phyloP scores from a whole-genome alignment of 768 basidiomycete species.

The Russula earlei region DNA sequence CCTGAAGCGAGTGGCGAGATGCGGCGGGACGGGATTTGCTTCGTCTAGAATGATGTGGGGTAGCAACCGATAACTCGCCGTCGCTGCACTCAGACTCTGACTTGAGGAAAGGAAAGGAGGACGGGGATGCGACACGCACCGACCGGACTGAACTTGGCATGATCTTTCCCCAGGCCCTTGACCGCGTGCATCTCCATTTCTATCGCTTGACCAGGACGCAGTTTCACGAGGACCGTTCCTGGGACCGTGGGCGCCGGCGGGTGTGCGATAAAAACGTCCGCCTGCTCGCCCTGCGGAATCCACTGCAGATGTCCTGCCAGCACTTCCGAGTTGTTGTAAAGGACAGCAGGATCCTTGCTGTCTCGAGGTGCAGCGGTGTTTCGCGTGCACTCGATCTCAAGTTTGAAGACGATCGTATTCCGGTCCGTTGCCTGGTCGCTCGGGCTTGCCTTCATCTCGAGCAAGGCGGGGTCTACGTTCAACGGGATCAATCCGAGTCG shows the following conservation, averaged over 20 bases:
- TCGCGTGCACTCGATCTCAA: slow-evolving; percentile 63
- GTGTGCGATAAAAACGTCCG: slow-evolving; percentile 39
- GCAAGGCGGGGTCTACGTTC: slow-evolving; percentile 67
- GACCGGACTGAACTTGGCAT: slow-evolving; percentile 95
- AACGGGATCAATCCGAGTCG: slow-evolving; percentile 89
- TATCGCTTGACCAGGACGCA: slow-evolving; percentile 84
- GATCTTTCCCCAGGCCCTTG: slow-evolving; percentile 88
- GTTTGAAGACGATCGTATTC: slow-evolving; percentile 81
- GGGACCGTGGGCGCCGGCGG: slow-evolving; percentile 61
- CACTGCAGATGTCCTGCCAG: slow-evolving; percentile 61
- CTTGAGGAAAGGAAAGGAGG: slow-evolving; percentile 1
- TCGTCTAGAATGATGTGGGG: slow-evolving; percentile 70
- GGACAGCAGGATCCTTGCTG: slow-evolving; percentile 23
- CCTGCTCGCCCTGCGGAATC: slow-evolving; percentile 79
- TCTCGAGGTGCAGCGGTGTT: slow-evolving; percentile 43
- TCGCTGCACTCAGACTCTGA: slow-evolving; percentile 43
- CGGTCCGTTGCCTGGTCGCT: slow-evolving; percentile 70
- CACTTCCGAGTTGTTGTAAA: slow-evolving; percentile 67
- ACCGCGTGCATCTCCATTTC: slow-evolving; percentile 83
- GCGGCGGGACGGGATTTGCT: slow-evolving; percentile 62
- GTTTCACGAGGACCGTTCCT: slow-evolving; percentile 83
- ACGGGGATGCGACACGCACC: slow-evolving; percentile 41
- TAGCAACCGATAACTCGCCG: slow-evolving; percentile 89
- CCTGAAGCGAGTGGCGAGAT: slow-evolving; percentile 74
- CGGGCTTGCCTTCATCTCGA: slow-evolving; percentile 45